These are phyloP conservation scores for Syzygium jambos DNA, from an alignment of 345 rosid genomes.

Conservation along the genomic window DNA sequence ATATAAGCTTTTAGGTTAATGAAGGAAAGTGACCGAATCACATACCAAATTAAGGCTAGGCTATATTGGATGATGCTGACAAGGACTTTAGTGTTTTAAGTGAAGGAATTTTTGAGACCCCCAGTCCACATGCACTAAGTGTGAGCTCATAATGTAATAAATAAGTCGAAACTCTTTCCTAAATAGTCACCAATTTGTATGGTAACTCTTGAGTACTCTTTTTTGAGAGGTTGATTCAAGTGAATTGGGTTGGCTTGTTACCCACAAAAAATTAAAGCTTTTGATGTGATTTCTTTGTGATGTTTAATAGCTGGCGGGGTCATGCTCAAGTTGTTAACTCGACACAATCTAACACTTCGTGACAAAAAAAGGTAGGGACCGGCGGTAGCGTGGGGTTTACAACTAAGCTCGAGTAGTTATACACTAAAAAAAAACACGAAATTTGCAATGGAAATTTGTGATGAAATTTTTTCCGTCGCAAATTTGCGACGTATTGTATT, in stretches of 20 bases:
- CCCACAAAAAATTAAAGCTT: not conserved
- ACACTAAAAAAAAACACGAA: no score
- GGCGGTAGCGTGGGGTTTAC: not conserved
- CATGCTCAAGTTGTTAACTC: not conserved
- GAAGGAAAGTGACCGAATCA: not conserved
- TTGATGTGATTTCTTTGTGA: not conserved
- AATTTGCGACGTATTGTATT: no score
- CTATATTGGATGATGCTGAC: not conserved
- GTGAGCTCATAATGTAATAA: not conserved
- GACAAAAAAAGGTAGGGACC: not conserved
- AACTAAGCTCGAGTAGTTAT: not conserved
- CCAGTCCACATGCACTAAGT: not conserved
- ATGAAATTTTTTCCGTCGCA: no score
- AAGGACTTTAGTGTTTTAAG: not conserved
- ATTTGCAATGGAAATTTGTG: no score
- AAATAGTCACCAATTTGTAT: not conserved
- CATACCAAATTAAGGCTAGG: not conserved
- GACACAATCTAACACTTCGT: not conserved
- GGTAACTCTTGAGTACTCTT: not conserved
- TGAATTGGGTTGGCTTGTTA: not conserved
- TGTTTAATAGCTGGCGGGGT: not conserved
- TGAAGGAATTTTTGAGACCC: not conserved
- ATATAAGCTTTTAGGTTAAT: not conserved
- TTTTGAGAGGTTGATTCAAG: not conserved
- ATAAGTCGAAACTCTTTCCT: not conserved